Percentiles rank a stretch among this genome's conserved stretches.
Evolutionary conservation across 169 alveolate genomes (phyloP).

Genomic region (Fabrea salina): DNA sequence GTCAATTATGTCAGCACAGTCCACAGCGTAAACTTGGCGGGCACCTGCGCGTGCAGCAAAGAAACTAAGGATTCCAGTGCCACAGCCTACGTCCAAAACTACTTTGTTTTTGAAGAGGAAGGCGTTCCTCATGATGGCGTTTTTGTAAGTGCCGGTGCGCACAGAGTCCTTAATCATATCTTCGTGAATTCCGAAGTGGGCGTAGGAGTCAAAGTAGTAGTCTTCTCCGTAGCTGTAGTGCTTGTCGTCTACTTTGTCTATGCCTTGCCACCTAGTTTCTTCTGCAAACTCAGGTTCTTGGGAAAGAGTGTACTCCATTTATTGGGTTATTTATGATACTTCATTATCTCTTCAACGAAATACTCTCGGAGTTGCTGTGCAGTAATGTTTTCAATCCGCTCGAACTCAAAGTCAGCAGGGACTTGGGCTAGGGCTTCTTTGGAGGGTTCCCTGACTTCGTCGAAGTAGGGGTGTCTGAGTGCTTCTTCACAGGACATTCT

Average conservation of each 20-base stretch:
- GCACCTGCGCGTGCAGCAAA: slow-evolving; percentile 99
- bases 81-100: slow-evolving; percentile 98
- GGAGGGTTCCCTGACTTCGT: slow-evolving; percentile 34
- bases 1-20: slow-evolving; percentile 93
- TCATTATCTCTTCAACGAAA: slow-evolving; percentile 4
- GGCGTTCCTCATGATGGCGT: slow-evolving; percentile 91
- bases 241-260: not conserved
- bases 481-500: slow-evolving; percentile 94
- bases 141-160: slow-evolving; percentile 92
- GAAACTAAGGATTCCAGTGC: slow-evolving; percentile 96
- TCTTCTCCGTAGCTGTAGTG: slow-evolving; percentile 57
- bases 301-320: not conserved
- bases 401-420: slow-evolving; percentile 27
- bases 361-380: not conserved
- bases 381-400: slow-evolving; percentile 8
- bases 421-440: slow-evolving; percentile 17
- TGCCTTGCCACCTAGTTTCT: not conserved
- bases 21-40: slow-evolving; percentile 97
- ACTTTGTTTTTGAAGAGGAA: slow-evolving; percentile 92
- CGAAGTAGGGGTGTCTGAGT: slow-evolving; percentile 91
- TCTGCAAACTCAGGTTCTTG: not conserved
- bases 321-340: not conserved
- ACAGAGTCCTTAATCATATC: slow-evolving; percentile 97
- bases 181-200: slow-evolving; percentile 95
- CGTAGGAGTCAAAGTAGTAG: slow-evolving; percentile 95